Conservation (phyloP, 768 basidiomycete genomes). For the Sporobolomyces phaffii region DNA sequence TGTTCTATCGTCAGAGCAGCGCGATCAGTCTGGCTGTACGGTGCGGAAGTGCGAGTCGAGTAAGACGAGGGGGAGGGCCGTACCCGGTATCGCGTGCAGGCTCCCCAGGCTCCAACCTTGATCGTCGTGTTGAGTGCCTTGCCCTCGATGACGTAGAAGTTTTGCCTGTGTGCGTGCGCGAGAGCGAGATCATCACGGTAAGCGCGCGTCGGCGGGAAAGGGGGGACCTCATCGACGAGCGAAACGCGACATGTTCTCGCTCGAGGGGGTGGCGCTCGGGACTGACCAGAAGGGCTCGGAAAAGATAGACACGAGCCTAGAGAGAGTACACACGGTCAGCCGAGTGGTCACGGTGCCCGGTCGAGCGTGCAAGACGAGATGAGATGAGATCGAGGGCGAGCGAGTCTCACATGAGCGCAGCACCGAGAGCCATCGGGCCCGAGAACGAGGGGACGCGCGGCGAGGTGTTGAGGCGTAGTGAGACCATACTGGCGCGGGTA, state of each 20-base stretch:
- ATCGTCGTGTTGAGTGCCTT: constrained; percentile 29
- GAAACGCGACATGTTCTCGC: too few species aligned
- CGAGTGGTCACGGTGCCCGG: too few species aligned
- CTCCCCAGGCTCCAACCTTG: constrained; percentile 39
- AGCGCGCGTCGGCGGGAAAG: too few species aligned
- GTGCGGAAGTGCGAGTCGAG: not conserved
- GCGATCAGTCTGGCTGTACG: too few species aligned
- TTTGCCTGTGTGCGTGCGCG: constrained; percentile 20
- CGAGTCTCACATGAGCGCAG: constrained; percentile 20
- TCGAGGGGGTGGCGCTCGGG: too few species aligned
- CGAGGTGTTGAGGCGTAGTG: constrained; percentile 22
- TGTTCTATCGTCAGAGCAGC: constrained; percentile 12
- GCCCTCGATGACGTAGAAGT: constrained; percentile 35
- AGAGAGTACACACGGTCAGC: not conserved
- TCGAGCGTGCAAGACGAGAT: not conserved
- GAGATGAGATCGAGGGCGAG: not conserved
- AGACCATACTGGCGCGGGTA: constrained; percentile 12
- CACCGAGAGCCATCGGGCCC: constrained; percentile 29
- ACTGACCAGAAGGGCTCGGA: constrained; percentile 37
- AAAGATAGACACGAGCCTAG: constrained; percentile 25
- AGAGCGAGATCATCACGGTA: too few species aligned
- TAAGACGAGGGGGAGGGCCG: not conserved
- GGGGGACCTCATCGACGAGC: too few species aligned
- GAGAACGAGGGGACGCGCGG: constrained; percentile 24
- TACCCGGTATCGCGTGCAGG: constrained; percentile 22